Evolutionary conservation across 2,329 filamentous ascomycete genomes (phyloP), one percentile per base, ranked within the genome.

Genomic region (Aureobasidium melanogenum): DNA sequence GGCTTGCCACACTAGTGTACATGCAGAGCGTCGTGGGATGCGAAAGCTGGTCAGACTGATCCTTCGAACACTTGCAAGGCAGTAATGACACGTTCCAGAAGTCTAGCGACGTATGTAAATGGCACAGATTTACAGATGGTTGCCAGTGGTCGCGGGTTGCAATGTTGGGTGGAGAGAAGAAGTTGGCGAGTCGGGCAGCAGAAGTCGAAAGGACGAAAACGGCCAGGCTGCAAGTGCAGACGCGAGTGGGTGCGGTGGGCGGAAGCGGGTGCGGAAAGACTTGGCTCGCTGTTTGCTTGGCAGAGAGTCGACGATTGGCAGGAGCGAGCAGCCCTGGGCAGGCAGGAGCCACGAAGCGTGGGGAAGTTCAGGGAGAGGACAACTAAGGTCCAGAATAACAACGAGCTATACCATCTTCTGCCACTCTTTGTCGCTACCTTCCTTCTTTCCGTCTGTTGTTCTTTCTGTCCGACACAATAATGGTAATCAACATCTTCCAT

Each of bases 281-380:
- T 56, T 56, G 52, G 52, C 52, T 15, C 26, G 26, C 5, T 22
- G 19, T 43, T 38, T 26, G 32, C 48, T 52, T 52, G 48, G 48
- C 48, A 22, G 34, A 39, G 19, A 12, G 12, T 15, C 47, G 19
- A 51, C 12, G 30, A 24, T 17, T 24, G 10, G 47, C 47, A n/a
- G n/a, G n/a, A n/a, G n/a, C n/a, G n/a, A n/a, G n/a, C n/a, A n/a
- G n/a, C n/a, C n/a, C n/a, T n/a, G n/a, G n/a, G n/a, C 26, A 32
- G 51, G 51, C 55, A 48, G 55, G 36, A 58, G 44, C 14, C 30
- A 47, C 28, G 15, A 9, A 46, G 54, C 55, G 55, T 58, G 55
- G 55, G 55, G 55, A 58, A 58, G 43, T 48, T 58, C 39, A 39
- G 22, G 54, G 55, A 58, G 55, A 58, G 55, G 55, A 58, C 55